Evolutionary conservation across 1,139 yeast species (phyloP), one percentile per base, ranked within the genome.

Genomic region (Yamadazyma buinensis): DNA sequence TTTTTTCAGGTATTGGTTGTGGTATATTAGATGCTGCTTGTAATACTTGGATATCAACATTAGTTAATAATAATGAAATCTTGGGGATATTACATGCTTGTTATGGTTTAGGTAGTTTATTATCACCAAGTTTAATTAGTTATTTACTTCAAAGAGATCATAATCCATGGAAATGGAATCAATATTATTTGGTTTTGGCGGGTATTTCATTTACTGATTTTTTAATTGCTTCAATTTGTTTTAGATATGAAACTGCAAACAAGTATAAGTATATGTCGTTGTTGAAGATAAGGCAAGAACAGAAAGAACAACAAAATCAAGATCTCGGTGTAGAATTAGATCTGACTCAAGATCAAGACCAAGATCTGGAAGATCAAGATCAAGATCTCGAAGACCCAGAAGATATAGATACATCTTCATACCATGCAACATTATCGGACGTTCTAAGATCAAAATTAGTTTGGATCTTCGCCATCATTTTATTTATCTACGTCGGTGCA

Each of bases 21-120:
- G 90, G 90, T 1, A 51, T 75, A 3, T 43, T 79, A 29, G 90
- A 81, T 55, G 75, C 86, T 15, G 61, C 77, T 2, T 59, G 77
- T 38, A 80, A 78, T 47, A 68, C 77, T 7, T 73, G 80, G 65
- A 63, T 80, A 50, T 84, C 86, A 0, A 62, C 62, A 23, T 57
- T 82, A 34, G 64, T 54, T 6, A 76, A 76, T 42, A 71, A 79
- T 26, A 81, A 81, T 52, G 84, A 79, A 48, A 52, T 80, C 18
- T 59, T 82, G 57, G 90, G 90, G 1, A 54, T 77, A 0, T 52
- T 81, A 44, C 92, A 82, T 57, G 84, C 86, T 0, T 67, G 72
- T 41, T 82, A 79, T 50, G 90, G 90, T 0, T 54, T 79, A 6
- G 87, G 88, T 1, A 77, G 85, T 32, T 73, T 81, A 64, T 59